A percentile compares a stretch with the other conserved stretches of the same genome.
phyloP scores from a whole-genome alignment of 2,329 filamentous ascomycete species.

The Dryadomyces quercivorus region DNA sequence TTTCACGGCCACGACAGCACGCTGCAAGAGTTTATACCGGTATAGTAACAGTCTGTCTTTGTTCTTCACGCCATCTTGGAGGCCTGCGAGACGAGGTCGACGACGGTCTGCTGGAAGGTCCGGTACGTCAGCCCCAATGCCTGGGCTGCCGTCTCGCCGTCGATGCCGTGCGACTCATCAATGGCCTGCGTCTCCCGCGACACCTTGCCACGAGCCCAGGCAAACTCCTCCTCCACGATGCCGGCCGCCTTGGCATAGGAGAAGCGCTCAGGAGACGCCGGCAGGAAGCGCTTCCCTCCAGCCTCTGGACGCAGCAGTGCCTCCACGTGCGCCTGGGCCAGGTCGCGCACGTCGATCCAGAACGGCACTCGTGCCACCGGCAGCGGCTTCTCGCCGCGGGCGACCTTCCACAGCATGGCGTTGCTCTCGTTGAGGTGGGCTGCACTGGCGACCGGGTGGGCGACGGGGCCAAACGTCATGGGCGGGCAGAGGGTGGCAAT shows the following conservation, averaged over 20 bases:
- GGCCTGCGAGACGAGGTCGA: not conserved
- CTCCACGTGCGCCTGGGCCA: constrained; percentile 6
- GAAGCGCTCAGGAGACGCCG: constrained; percentile 28
- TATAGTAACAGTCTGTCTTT: no score
- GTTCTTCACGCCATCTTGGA: not conserved
- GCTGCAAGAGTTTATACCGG: not conserved
- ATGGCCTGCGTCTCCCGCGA: not conserved
- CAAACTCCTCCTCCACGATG: not conserved
- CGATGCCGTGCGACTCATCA: not conserved
- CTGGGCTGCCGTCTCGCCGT: not conserved
- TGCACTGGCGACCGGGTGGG: not conserved
- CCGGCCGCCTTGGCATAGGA: constrained; percentile 22
- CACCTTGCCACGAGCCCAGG: not conserved
- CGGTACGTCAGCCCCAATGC: not conserved
- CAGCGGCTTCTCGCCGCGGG: not conserved
- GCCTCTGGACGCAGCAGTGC: constrained; percentile 9
- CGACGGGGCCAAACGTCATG: constrained; percentile 10
- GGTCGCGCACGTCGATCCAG: constrained; percentile 10
- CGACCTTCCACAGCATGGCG: constrained; percentile 11
- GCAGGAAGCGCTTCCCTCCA: constrained; percentile 15
- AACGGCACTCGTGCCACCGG: constrained; percentile 3
- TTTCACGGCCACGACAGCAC: not conserved
- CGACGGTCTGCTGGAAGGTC: not conserved
- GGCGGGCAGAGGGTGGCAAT: constrained; percentile 21
- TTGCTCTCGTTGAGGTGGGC: constrained; percentile 4